Conservation (phyloP, 768 basidiomycete species). For the Auricularia auricula-judae region DNA sequence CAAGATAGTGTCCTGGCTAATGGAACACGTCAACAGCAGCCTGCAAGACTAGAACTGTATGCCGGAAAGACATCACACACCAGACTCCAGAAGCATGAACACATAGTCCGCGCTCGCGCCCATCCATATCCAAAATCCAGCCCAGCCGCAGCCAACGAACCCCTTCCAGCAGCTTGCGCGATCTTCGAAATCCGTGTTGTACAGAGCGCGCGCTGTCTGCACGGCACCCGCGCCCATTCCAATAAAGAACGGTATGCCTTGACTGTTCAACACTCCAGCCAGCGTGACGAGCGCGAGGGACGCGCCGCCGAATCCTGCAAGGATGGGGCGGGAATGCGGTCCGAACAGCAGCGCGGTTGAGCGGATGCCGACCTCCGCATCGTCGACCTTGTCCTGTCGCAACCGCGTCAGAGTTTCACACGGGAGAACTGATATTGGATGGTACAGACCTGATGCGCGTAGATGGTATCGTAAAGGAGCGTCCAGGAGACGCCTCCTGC, state of each 20-base stretch:
- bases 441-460: slow-evolving; percentile 31
- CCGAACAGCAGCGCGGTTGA: slow-evolving; percentile 53
- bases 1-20: too few relatives aligned
- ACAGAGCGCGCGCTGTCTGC: slow-evolving; percentile 74
- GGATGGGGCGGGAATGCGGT: slow-evolving; percentile 29
- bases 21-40: too few relatives aligned
- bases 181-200: slow-evolving; percentile 61
- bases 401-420: too few relatives aligned
- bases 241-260: slow-evolving; percentile 68
- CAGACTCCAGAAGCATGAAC: slow-evolving; percentile 8
- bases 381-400: slow-evolving; percentile 42
- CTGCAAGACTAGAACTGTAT: too few relatives aligned
- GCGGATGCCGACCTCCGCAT: slow-evolving; percentile 45
- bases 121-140: slow-evolving; percentile 81
- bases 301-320: slow-evolving; percentile 26
- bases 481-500: slow-evolving; percentile 23
- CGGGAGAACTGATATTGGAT: too few relatives aligned
- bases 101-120: slow-evolving; percentile 66
- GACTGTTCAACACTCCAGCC: slow-evolving; percentile 44
- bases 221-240: slow-evolving; percentile 61
- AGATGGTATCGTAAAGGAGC: slow-evolving; percentile 45
- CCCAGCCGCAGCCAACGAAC: slow-evolving; percentile 80
- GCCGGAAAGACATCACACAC: neutral
- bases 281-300: slow-evolving; percentile 16
- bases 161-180: slow-evolving; percentile 82